These are phyloP conservation scores for Cyclotella sp. DNA, from an alignment of 108 stramenopile genomes.

Conservation along the genomic window DNA sequence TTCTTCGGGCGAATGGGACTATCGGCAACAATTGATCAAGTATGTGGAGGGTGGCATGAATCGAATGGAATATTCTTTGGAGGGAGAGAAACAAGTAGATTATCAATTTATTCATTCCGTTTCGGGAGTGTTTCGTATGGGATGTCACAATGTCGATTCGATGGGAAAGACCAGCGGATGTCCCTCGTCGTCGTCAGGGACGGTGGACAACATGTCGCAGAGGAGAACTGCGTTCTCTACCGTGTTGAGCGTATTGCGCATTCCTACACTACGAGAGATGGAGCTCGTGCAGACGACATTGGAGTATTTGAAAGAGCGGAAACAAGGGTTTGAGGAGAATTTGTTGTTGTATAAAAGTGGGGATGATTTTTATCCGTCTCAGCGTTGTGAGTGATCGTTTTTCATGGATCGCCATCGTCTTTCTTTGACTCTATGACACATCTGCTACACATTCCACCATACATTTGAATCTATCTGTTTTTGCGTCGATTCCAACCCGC, in stretches of 20 bases:
- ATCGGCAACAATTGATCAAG: constrained; percentile 39
- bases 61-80: constrained; percentile 25
- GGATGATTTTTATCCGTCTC: constrained; percentile 21
- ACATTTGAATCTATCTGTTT: not conserved
- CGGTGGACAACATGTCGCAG: constrained; percentile 18
- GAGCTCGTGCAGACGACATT: constrained; percentile 37
- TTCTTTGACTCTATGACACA: not conserved
- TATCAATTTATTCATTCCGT: constrained; percentile 27
- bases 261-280: constrained; percentile 18
- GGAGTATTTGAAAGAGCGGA: constrained; percentile 31
- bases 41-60: constrained; percentile 43
- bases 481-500: too few relatives aligned
- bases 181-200: constrained; percentile 1
- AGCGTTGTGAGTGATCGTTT: constrained; percentile 19
- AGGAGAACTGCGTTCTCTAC: constrained; percentile 32
- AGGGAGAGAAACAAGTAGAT: not conserved
- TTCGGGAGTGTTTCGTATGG: constrained; percentile 26
- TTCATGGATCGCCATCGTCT: not conserved
- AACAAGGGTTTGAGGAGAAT: constrained; percentile 32
- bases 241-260: constrained; percentile 28
- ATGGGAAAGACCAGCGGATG: not conserved
- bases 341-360: constrained; percentile 36
- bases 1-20: constrained; percentile 23
- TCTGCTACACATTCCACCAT: not conserved
- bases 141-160: constrained; percentile 32